Evolutionary conservation across 441 rosid species (phyloP).

Genomic region (Francoa sonchifolia): DNA sequence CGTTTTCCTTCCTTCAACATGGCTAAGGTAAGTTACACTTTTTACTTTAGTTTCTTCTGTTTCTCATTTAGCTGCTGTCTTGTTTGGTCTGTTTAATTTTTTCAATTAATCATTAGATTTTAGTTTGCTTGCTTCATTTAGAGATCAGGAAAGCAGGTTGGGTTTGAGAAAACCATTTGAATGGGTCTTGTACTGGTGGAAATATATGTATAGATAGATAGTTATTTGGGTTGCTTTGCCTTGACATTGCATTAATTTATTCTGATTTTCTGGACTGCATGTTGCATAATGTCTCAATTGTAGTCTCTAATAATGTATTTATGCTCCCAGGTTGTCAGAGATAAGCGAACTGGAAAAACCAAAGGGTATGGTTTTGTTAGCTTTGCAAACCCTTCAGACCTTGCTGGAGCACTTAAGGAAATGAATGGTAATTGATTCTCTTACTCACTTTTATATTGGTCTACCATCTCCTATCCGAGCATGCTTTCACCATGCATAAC

Average conservation of each 20-base stretch:
- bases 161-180: too few relatives aligned
- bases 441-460: too few relatives aligned
- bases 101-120: constrained; percentile 32
- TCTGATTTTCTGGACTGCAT: not conserved
- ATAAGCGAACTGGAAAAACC: constrained; percentile 89
- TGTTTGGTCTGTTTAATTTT: constrained; percentile 19
- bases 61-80: not conserved
- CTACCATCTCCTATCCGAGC: too few relatives aligned
- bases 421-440: constrained; percentile 79
- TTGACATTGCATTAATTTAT: not conserved
- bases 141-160: too few relatives aligned
- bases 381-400: constrained; percentile 70
- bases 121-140: constrained; percentile 20
- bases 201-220: not conserved
- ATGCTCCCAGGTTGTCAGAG: constrained; percentile 65
- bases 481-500: too few relatives aligned
- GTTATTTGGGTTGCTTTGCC: not conserved
- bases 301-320: too few relatives aligned
- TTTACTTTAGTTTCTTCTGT: constrained; percentile 5
- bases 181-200: not conserved
- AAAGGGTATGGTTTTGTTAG: constrained; percentile 95
- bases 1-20: constrained; percentile 90
- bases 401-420: constrained; percentile 82
- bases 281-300: too few relatives aligned
- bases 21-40: constrained; percentile 51